Conservation (phyloP, 108 stramenopile genomes). For the Nitzschia palea region DNA sequence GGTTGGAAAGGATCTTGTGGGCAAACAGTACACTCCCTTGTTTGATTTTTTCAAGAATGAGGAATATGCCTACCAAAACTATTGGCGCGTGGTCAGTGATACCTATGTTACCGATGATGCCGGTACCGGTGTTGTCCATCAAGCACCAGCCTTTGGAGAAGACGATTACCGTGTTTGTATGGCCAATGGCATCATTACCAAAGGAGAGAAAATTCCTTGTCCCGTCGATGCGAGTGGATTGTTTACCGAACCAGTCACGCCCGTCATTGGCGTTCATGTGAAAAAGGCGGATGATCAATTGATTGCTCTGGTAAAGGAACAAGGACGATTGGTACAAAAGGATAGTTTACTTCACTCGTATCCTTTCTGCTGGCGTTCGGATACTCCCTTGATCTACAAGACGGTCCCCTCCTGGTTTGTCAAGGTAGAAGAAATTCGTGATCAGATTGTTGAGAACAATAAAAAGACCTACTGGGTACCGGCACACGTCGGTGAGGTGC, state of each 20-base stretch:
- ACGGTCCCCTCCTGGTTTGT: constrained; percentile 99
- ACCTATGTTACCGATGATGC: constrained; percentile 98
- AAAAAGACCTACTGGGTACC: constrained; percentile 97
- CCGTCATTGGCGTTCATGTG: constrained; percentile 89
- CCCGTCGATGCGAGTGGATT: constrained; percentile 95
- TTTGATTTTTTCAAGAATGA: constrained; percentile 87
- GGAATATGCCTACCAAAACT: constrained; percentile 38
- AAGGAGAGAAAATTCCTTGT: constrained; percentile 93
- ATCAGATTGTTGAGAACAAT: constrained; percentile 95
- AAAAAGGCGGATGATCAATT: constrained; percentile 96
- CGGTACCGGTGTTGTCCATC: constrained; percentile 99
- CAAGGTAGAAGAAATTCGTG: constrained; percentile 94
- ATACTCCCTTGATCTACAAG: constrained; percentile 99
- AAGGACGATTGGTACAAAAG: constrained; percentile 91
- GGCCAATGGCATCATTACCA: constrained; percentile 87
- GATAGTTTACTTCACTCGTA: constrained; percentile 93
- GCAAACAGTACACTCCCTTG: constrained; percentile 90
- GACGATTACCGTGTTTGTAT: constrained; percentile 99
- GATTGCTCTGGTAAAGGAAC: constrained; percentile 80
- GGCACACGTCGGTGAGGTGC: constrained; percentile 91
- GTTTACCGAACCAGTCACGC: constrained; percentile 86
- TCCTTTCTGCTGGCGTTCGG: constrained; percentile 99
- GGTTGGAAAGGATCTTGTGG: constrained; percentile 88
- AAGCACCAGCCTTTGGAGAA: constrained; percentile 99
- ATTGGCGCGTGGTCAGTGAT: constrained; percentile 90